Evolutionary conservation across 352 stramenopile species (phyloP).

Genomic region (Globisporangium cederbergense): DNA sequence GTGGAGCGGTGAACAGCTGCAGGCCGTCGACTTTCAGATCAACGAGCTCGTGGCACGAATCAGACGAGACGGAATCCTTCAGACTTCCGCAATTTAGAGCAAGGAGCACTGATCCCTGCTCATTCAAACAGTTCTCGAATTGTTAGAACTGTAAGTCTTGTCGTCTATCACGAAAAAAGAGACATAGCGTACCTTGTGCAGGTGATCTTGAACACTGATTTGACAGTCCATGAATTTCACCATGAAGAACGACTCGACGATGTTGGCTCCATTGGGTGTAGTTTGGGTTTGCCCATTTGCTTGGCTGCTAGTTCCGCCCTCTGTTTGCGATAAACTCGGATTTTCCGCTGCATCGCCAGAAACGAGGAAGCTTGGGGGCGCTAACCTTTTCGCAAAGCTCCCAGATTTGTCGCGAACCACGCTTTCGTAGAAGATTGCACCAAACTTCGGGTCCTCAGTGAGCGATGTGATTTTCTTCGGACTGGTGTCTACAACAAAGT

Average conservation of each 20-base stretch:
- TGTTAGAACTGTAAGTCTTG: background rate
- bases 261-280: slow-evolving; percentile 2
- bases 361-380: slow-evolving; percentile 2
- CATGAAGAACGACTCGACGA: slow-evolving; percentile 59
- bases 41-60: slow-evolving; percentile 48
- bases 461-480: slow-evolving; percentile 67
- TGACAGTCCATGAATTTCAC: slow-evolving; percentile 80
- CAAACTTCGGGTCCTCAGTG: slow-evolving; percentile 68
- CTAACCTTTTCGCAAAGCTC: slow-evolving; percentile 8
- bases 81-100: slow-evolving; percentile 59
- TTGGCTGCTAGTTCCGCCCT: background rate
- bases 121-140: background rate
- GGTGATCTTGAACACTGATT: slow-evolving; percentile 65
- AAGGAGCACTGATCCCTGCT: slow-evolving; percentile 55
- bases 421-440: slow-evolving; percentile 44
- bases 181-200: slow-evolving; percentile 41
- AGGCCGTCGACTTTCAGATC: slow-evolving; percentile 59
- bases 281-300: background rate
- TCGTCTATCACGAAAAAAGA: background rate
- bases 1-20: slow-evolving; percentile 59
- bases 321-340: background rate
- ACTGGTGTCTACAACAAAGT: slow-evolving; percentile 21
- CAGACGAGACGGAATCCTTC: slow-evolving; percentile 47
- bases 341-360: background rate
- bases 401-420: slow-evolving; percentile 26